These are phyloP conservation scores for Meira nashicola DNA, from an alignment of 1,284 basidiomycete genomes.

Conservation along the genomic window DNA sequence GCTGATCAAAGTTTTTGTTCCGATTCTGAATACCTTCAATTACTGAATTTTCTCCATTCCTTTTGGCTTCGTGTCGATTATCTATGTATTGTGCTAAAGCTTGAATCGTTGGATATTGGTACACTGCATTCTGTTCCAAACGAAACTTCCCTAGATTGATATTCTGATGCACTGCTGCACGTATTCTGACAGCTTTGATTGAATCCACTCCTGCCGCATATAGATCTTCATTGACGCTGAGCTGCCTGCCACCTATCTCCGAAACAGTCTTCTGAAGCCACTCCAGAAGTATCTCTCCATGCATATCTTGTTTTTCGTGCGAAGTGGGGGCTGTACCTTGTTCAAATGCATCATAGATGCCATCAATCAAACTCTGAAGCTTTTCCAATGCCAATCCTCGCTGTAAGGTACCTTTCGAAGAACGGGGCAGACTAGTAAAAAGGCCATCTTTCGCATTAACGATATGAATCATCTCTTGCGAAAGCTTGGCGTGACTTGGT, in stretches of 20 bases:
- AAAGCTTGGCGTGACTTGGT: slow-evolving; percentile 28
- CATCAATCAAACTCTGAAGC: slow-evolving; percentile 22
- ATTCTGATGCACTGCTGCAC: slow-evolving; percentile 28
- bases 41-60: neutral
- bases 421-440: slow-evolving; percentile 22
- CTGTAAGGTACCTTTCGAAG: slow-evolving; percentile 38
- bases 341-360: slow-evolving; percentile 29
- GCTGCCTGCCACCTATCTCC: neutral
- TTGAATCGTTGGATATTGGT: slow-evolving; percentile 25
- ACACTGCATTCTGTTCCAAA: slow-evolving; percentile 26
- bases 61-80: neutral
- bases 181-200: slow-evolving; percentile 29
- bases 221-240: slow-evolving; percentile 21
- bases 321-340: slow-evolving; percentile 23
- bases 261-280: neutral
- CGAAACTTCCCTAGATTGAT: slow-evolving; percentile 1
- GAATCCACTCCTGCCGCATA: slow-evolving; percentile 36
- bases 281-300: slow-evolving; percentile 1
- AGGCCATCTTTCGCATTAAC: slow-evolving; percentile 8
- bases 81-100: slow-evolving; percentile 29
- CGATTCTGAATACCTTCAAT: neutral
- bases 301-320: neutral
- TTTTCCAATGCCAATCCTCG: slow-evolving; percentile 27
- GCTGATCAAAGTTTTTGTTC: neutral
- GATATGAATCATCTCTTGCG: slow-evolving; percentile 26